phyloP scores from a whole-genome alignment of 192 early-diverging fungal species.

The Polychytrium aggregatum region DNA sequence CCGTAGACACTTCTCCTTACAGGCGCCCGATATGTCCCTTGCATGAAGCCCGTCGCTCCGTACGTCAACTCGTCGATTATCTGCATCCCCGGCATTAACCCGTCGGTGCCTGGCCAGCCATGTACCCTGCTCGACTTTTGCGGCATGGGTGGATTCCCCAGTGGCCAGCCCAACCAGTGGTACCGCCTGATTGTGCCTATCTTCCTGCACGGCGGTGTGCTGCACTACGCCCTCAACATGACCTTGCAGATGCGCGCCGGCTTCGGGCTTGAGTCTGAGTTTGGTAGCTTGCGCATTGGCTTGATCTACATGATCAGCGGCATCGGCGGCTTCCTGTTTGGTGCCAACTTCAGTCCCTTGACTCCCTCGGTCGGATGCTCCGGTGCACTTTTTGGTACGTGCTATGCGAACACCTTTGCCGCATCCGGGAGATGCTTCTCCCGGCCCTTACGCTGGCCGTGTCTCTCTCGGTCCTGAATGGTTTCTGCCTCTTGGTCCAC shows the following conservation, averaged over 20 bases:
- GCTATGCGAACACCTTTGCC: not conserved
- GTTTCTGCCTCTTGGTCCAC: no score
- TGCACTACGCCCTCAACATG: conserved; percentile 71
- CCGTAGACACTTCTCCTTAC: conserved; percentile 45
- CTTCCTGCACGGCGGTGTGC: conserved; percentile 71
- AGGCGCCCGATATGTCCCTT: conserved; percentile 70
- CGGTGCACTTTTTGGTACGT: conserved; percentile 38
- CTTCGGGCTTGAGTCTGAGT: conserved; percentile 59
- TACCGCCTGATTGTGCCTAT: conserved; percentile 71
- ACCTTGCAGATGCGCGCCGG: conserved; percentile 57
- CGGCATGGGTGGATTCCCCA: conserved; percentile 41
- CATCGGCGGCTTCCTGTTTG: conserved; percentile 70
- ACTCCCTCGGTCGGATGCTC: conserved; percentile 47
- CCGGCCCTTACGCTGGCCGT: no score
- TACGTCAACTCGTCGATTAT: conserved; percentile 10
- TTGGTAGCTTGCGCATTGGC: conserved; percentile 61
- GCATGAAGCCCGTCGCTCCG: conserved; percentile 43
- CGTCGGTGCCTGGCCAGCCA: conserved; percentile 2
- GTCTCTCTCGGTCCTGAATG: no score
- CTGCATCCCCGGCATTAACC: conserved; percentile 32
- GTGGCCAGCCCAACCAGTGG: conserved; percentile 55
- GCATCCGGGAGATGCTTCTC: no score
- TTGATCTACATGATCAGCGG: conserved; percentile 64
- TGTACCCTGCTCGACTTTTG: conserved; percentile 53
- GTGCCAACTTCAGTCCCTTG: conserved; percentile 46